Evolutionary conservation across 1,284 basidiomycete genomes (phyloP), one percentile per base, ranked within the genome.

Genomic region (Stereum hirsutum): DNA sequence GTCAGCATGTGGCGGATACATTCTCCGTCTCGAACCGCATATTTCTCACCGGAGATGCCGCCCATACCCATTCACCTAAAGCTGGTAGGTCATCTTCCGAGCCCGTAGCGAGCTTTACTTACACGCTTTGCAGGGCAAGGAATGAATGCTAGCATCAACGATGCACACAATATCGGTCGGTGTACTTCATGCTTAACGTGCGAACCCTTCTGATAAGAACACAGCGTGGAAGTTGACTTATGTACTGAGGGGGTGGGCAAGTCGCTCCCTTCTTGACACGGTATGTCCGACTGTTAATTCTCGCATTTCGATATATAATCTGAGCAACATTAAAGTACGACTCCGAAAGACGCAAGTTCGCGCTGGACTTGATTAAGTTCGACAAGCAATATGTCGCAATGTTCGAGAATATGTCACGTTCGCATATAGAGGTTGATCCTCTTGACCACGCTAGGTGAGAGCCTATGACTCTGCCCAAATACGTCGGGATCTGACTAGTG

Each of bases 291-390:
- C 26, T 15, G 32, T 33, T 15, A 5, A 15, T 24, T 21, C 7
- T 14, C 27, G 15, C 14, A 2, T 30, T 6, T 30, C 32, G 17
- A 12, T n/a, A 36, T 30, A 30, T 36, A 20, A 32, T 28, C 30
- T 6, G 19, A 39, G 4, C 28, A 25, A 19, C 21, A 21, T 12
- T n/a, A 12, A 32, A 87, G 76, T 88, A 88, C 54, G 79, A 86
- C 54, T 58, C 69, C 32, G 87, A 89, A 55, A 70, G 87, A 32
- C 69, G 75, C 37, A 74, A 77, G 58, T 89, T 81, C 50, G 88
- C 84, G 0, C 75, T 85, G 58, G 82, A 89, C 51, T 69, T 93
- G 42, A 91, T 92, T 52, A 58, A 75, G 44, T 90, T 89, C 52
- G 89, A 92, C 60, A 80, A 78, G 58, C 64, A 81, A 51, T 89